Conservation (phyloP, 768 basidiomycete species). For the Amyloporia xantha region DNA sequence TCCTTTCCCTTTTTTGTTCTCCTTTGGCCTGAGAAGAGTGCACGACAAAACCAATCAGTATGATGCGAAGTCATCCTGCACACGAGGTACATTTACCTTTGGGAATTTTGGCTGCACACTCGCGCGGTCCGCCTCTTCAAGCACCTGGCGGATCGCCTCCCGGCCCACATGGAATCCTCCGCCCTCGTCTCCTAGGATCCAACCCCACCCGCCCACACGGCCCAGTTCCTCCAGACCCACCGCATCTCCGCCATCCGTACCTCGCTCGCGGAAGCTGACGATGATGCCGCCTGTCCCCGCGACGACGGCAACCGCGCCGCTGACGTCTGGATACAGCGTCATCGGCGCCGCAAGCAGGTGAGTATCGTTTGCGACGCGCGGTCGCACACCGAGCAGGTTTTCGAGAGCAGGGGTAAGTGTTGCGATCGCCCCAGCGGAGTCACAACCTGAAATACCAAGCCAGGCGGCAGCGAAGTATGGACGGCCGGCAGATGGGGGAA, state of each 20-base stretch:
- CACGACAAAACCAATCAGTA: neutral
- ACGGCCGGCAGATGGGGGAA: slow-evolving; percentile 24
- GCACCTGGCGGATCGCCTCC: slow-evolving; percentile 64
- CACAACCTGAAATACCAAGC: slow-evolving; percentile 81
- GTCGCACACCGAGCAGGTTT: slow-evolving; percentile 49
- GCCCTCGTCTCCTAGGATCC: slow-evolving; percentile 82
- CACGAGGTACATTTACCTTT: neutral
- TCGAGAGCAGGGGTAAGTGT: slow-evolving; percentile 50
- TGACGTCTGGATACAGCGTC: slow-evolving; percentile 49
- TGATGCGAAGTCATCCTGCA: too few relatives aligned
- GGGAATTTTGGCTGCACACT: slow-evolving; percentile 26
- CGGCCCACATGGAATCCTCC: slow-evolving; percentile 77
- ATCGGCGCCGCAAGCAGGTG: slow-evolving; percentile 80
- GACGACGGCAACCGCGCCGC: slow-evolving; percentile 64
- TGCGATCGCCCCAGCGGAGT: slow-evolving; percentile 57
- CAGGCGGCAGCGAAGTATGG: slow-evolving; percentile 60
- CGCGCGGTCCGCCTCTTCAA: slow-evolving; percentile 46
- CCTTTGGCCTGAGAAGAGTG: neutral
- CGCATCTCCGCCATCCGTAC: slow-evolving; percentile 23
- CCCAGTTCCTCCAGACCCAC: slow-evolving; percentile 51
- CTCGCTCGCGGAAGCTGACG: slow-evolving; percentile 42
- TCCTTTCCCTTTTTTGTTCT: neutral
- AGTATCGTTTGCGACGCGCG: slow-evolving; percentile 70
- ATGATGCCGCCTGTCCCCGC: slow-evolving; percentile 79
- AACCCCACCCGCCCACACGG: slow-evolving; percentile 76